Percentiles rank a stretch among this genome's conserved stretches.
These are phyloP conservation scores for Cladosporium sp. DNA, from an alignment of 2,329 filamentous ascomycete genomes.

Conservation along the genomic window DNA sequence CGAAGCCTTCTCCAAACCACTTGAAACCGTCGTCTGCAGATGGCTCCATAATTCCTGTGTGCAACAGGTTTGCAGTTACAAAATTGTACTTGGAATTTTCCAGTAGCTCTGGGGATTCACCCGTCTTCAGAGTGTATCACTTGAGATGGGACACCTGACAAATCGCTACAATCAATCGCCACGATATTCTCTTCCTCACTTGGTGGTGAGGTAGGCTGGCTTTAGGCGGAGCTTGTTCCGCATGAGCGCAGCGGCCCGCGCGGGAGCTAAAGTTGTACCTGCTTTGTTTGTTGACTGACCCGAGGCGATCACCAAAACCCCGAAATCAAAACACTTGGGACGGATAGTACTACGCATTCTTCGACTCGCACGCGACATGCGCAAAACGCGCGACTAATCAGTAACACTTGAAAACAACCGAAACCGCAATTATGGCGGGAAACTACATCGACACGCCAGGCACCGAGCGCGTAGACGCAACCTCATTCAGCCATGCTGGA, in stretches of 20 bases:
- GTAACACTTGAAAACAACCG: not conserved
- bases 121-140: too few species aligned
- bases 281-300: slow-evolving; percentile 11
- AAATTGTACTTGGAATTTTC: not conserved
- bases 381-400: not conserved
- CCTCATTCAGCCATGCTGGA: slow-evolving; percentile 62
- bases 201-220: not conserved
- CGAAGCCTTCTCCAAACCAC: slow-evolving; percentile 62
- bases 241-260: not conserved
- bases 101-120: not conserved
- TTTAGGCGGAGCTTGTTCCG: not conserved
- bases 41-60: slow-evolving; percentile 30
- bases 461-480: slow-evolving; percentile 78
- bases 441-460: slow-evolving; percentile 73
- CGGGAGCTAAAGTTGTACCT: not conserved
- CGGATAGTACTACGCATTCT: not conserved
- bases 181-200: not conserved
- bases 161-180: too few species aligned
- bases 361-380: not conserved
- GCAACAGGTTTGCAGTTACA: slow-evolving; percentile 13
- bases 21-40: slow-evolving; percentile 53
- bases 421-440: slow-evolving; percentile 36
- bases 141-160: too few species aligned
- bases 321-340: not conserved
- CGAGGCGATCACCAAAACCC: slow-evolving; percentile 1